Evolutionary conservation across 1,139 yeast species (phyloP), one percentile per base, ranked within the genome.

Genomic region (Eremothecium gossypii): DNA sequence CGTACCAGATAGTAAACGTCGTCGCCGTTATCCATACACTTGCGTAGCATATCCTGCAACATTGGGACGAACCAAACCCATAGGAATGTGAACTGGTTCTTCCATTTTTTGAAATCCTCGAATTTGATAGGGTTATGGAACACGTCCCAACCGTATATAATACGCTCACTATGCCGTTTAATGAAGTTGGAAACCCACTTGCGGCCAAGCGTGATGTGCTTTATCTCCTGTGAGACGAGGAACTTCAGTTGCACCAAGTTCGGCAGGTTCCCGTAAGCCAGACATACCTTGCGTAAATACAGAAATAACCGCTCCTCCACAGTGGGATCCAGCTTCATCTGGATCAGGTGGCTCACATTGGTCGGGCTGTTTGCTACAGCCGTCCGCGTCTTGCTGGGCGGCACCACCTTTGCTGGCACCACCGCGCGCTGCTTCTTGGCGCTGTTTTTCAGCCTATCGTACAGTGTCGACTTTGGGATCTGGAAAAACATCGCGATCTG

Each of bases 391-490:
- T 36, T 26, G 13, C n/a, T 14, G 30, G 26, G 23, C 12, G 33
- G 40, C 27, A 14, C n/a, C 13, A 17, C 35, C 20, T 23, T 10
- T 14, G 14, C 39, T 17, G 14, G 13, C 13, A 11, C 26, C 14
- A 36, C 31, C 14, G 17, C 13, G 8, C n/a, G 11, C 20, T 26
- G 10, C 32, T 26, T 27, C 30, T 41, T 27, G 41, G 43, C 34
- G 14, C 44, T 47, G 36, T 45, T 45, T 34, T 48, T 50, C 40
- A 53, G 33, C 14, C 56, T 42, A 41, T 54, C 57, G 37, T 53
- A 52, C 27, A 54, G 39, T 8, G 57, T 54, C 2, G 57, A 53
- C 38, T 54, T 54, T 2, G 58, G 57, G 8, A 53, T 50, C 32
- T 51, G 50, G 36, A 53, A 54, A 41, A 48, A 50, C 35, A 51